Base-by-base conservation (phyloP, 2,329 filamentous ascomycete species). In the Paraconiothyrium sp. region DNA sequence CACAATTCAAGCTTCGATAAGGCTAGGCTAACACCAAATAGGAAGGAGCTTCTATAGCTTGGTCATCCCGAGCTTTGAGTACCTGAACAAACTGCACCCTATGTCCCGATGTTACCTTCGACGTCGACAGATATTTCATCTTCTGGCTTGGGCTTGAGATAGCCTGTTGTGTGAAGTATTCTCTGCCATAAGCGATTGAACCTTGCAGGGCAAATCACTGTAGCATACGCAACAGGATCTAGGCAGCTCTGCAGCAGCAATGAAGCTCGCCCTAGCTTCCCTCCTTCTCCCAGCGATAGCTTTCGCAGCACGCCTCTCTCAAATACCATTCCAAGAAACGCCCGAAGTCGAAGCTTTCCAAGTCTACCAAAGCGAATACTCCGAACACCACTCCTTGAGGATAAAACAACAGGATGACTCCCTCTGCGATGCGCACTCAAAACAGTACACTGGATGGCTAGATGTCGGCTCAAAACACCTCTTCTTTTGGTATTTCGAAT, bases 401-500 rank as follows among this genome's bases (percentile, higher is more conserved):
- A 77, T 76, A 57, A 74, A 72, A 58, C 63, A 75, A 57, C 72
- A 78, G 54, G 72, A 76, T 49, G 67, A 70, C 24, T 70, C 67
- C 0, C 67, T 78, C 32, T 78, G 76, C 58, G 66, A 77, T 62
- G 74, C 76, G 9, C 75, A 67, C 50, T 76, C 75, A 3, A 72
- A 70, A 52, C 73, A 78, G 52, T 75, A 77, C 54, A 78, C 74
- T 7, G 76, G 76, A 48, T 79, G 75, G 74, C 68, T 79, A 16
- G 76, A 77, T 47, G 71, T 78, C 13, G 78, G 78, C 22, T 57
- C 67, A 24, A 80, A 82, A 54, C 81, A 84, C 62, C 73, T 84
- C 57, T 82, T 81, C 70, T 82, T 81, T 69, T 81, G 80, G 79
- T 82, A 80, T 69, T 81, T 81, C 57, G 80, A 81, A 63, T 78